These are phyloP conservation scores for Dactylellina cionopaga DNA, from an alignment of 2,329 filamentous ascomycete species.

Conservation along the genomic window DNA sequence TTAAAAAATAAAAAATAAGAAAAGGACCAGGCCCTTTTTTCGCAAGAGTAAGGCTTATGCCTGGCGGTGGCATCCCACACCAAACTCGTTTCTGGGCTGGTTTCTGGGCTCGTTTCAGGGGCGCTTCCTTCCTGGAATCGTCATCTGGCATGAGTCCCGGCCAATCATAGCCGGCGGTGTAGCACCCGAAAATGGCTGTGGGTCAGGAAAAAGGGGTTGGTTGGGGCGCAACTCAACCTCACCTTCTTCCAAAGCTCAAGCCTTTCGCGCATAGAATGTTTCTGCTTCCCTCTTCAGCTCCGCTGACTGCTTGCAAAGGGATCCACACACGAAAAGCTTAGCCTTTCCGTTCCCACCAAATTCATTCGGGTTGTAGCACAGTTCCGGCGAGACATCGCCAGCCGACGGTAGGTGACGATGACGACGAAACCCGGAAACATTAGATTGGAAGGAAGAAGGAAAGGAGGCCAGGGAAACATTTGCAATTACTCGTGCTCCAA, in stretches of 20 bases:
- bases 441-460: conserved; percentile 6
- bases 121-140: conserved; percentile 36
- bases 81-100: conserved; percentile 16
- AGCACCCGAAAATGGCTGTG: conserved; percentile 12
- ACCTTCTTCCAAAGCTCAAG: not conserved
- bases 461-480: not conserved
- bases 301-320: not conserved
- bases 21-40: not conserved
- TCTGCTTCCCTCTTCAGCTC: too few relatives aligned
- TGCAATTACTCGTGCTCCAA: conserved; percentile 1
- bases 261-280: too few relatives aligned
- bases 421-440: conserved; percentile 26
- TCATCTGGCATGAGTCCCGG: conserved; percentile 33
- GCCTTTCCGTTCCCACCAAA: not conserved
- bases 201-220: conserved; percentile 40
- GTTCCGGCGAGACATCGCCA: conserved; percentile 4
- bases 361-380: too few relatives aligned
- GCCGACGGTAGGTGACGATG: conserved; percentile 11
- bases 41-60: too few relatives aligned
- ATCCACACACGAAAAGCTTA: conserved; percentile 16
- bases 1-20: conserved; percentile 20
- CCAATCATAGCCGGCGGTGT: conserved; percentile 43
- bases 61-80: too few relatives aligned
- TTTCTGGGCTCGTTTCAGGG: conserved; percentile 31
- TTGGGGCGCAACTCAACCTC: conserved; percentile 3